Evolutionary conservation across 225 moss, liverwort and hornwort genomes (phyloP).

Genomic region (Lunularia cruciata): DNA sequence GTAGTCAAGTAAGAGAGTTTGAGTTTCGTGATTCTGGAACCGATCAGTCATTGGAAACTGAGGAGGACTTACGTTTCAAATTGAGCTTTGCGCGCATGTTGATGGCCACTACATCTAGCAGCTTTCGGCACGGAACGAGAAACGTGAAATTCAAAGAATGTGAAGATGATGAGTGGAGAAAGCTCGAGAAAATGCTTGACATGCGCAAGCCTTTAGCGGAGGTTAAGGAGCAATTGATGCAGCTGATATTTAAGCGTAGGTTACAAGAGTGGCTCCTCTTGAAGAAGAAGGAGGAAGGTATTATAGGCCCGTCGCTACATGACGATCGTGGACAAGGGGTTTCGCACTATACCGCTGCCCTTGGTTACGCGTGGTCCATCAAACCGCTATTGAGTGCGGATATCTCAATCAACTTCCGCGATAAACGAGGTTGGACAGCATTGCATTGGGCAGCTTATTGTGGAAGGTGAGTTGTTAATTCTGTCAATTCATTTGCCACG

Average conservation of each 20-base stretch:
- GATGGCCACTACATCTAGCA: slow-evolving; percentile 40
- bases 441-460: slow-evolving; percentile 89
- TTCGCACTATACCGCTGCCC: slow-evolving; percentile 76
- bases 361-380: slow-evolving; percentile 90
- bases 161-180: slow-evolving; percentile 61
- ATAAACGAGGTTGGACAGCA: slow-evolving; percentile 78
- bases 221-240: slow-evolving; percentile 63
- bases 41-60: slow-evolving; percentile 36
- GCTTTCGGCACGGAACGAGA: slow-evolving; percentile 32
- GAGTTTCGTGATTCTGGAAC: slow-evolving; percentile 56
- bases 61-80: slow-evolving; percentile 57
- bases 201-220: slow-evolving; percentile 29
- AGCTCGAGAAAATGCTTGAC: slow-evolving; percentile 54
- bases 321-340: slow-evolving; percentile 81
- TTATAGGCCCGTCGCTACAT: slow-evolving; percentile 65
- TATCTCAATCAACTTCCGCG: slow-evolving; percentile 82
- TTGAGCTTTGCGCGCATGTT: slow-evolving; percentile 75
- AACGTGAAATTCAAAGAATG: slow-evolving; percentile 32
- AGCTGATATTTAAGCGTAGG: slow-evolving; percentile 59
- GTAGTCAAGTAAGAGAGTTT: slow-evolving; percentile 79
- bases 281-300: slow-evolving; percentile 53
- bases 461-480: slow-evolving; percentile 44
- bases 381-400: slow-evolving; percentile 56
- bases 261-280: slow-evolving; percentile 70
- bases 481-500: not conserved